Percentiles rank a stretch among this genome's conserved stretches.
phyloP scores from a whole-genome alignment of 2,329 filamentous ascomycete genomes.

The Ophiostoma montium region DNA sequence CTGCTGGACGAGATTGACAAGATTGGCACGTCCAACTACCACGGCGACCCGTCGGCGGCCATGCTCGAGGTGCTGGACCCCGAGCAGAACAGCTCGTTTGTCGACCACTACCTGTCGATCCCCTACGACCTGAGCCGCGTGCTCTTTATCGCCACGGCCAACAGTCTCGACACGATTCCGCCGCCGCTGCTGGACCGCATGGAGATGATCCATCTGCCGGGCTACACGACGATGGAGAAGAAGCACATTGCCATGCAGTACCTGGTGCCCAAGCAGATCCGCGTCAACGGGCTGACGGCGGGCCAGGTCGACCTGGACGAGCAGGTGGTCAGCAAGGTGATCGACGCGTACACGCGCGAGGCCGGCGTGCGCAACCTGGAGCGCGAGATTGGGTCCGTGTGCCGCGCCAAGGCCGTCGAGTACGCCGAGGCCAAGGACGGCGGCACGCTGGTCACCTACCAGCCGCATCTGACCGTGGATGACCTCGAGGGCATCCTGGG shows the following conservation, averaged over 20 bases:
- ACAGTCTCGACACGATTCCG: constrained; percentile 87
- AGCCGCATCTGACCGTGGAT: constrained; percentile 54
- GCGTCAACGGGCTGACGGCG: constrained; percentile 67
- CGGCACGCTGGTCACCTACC: constrained; percentile 54
- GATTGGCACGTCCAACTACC: constrained; percentile 76
- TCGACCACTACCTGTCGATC: constrained; percentile 91
- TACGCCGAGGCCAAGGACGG: constrained; percentile 80
- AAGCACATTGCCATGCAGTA: constrained; percentile 85
- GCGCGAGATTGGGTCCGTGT: constrained; percentile 87
- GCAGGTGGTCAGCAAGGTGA: constrained; percentile 86
- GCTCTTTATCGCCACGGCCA: constrained; percentile 93
- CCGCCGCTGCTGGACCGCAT: constrained; percentile 89
- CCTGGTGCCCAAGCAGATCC: constrained; percentile 91
- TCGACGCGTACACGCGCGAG: constrained; percentile 91
- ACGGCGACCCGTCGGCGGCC: constrained; percentile 89
- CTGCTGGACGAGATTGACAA: constrained; percentile 97
- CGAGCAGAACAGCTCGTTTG: constrained; percentile 90
- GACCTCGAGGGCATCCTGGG: constrained; percentile 87
- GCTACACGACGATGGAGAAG: constrained; percentile 96
- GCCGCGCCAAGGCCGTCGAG: constrained; percentile 88
- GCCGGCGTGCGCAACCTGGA: constrained; percentile 92
- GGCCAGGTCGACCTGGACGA: constrained; percentile 65
- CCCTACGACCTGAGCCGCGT: constrained; percentile 94
- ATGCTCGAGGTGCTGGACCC: constrained; percentile 98
- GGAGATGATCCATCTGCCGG: constrained; percentile 87